Evolutionary conservation across 306 rosid species (phyloP), one percentile per base, ranked within the genome.

Genomic region (Lathyrus tuberosus): DNA sequence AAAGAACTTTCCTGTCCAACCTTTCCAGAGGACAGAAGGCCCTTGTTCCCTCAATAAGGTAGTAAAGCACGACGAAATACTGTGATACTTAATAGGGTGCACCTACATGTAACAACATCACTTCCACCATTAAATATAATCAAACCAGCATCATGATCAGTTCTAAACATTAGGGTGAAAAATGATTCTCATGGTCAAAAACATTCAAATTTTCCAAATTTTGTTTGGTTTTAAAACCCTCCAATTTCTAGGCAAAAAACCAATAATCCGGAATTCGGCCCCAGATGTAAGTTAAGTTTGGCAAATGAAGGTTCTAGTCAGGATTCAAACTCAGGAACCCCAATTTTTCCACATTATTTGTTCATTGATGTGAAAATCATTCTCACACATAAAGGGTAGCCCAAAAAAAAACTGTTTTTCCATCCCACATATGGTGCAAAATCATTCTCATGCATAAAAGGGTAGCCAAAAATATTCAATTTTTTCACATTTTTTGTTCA

Each of bases 11-110:
- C 89, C 79, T 0, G 86, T 54, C 89, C 89, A 85, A 47, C 89
- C 86, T 79, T 80, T 82, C 89, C 84, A 85, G 3, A 85, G 78
- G 17, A 80, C 84, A 73, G 86, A 73, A 76, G 89, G 89, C 56
- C 89, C 89, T 70, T 85, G 89, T 58, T 85, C 89, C 74, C 79
- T 79, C 67, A 82, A 13, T 62, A 85, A 59, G 56, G 82, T 76
- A 17, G 77, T 79, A 67, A 85, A 85, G 71, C 84, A 85, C 0
- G 84, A 76, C 12, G 77, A 79, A 65, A 85, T 82, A 72, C 82
- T 82, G 56, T 70, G 49, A 76, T 85, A 82, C 71, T 82, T 85
- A 52, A 81, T 11, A 11, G 89, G 84, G 18, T 81, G 68, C 69
- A 79, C 89, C 88, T 84, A 70, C 75, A 84, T 40, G 71, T 53